Evolutionary conservation across 2,329 filamentous ascomycete genomes (phyloP), one percentile per base, ranked within the genome.

Genomic region (Microcyclospora pomicola): DNA sequence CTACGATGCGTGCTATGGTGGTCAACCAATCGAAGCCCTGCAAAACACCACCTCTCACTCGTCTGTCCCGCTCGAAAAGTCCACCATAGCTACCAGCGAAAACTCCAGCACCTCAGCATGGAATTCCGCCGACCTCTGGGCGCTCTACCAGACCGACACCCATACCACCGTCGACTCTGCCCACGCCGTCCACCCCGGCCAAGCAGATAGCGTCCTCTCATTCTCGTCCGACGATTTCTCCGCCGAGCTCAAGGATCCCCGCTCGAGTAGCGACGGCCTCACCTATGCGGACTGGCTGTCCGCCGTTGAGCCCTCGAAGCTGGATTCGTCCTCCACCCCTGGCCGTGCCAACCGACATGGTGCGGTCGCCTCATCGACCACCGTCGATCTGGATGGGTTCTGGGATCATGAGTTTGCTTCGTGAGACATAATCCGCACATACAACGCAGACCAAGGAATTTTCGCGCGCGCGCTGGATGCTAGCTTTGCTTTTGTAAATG

Each of bases 1-100:
- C n/a, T 91, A 84, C 58, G 80, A 85, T 53, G 79, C 78, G 31
- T 84, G 85, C 39, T 86, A 86, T 48, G 82, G 81, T 29, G 80
- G 80, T 0, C 69, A 71, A 9, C 67, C 66, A 6, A 59, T 60
- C 31, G 55, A 60, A 15, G 49, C 59, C 65, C 43, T 63, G 3
- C 56, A 69, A 27, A 62, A 67, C 27, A 39, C 40, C 4, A 60
- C 68, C 9, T 59, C 68, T 24, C 19, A 24, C 7, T 13, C 53
- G 65, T 0, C 62, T 60, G n/a, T 34, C 41, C 15, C 37, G 31
- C 33, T 45, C 13, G 36, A 35, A 24, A 42, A 42, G 37, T 27
- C 2, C 24, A 36, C 34, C 10, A 38, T 38, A 9, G 38, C 42
- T 5, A 34, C 39, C 31, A 43, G 42, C 9, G 10, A 38, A 1